A percentile compares a stretch with the other conserved stretches of the same genome.
These are phyloP conservation scores for Candida maesae DNA, from an alignment of 805 yeast genomes.

Conservation along the genomic window DNA sequence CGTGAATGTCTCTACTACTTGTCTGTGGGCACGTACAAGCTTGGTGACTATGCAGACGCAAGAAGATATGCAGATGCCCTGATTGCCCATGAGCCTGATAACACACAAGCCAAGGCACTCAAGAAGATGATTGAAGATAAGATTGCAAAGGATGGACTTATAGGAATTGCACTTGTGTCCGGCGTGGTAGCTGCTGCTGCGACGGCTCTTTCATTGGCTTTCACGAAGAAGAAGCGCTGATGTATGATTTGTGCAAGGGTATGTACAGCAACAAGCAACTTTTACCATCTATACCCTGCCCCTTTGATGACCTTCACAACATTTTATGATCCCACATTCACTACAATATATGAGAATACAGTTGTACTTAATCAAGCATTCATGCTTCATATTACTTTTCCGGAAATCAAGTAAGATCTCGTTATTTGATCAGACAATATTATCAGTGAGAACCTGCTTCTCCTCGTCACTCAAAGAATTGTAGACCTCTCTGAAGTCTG, in stretches of 20 bases:
- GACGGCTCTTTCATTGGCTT: constrained; percentile 46
- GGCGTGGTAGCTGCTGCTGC: constrained; percentile 85
- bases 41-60: constrained; percentile 84
- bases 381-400: no score
- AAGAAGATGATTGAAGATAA: constrained; percentile 77
- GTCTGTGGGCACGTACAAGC: constrained; percentile 80
- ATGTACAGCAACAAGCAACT: no score
- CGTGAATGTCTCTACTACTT: constrained; percentile 88
- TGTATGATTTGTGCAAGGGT: background rate
- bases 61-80: constrained; percentile 80
- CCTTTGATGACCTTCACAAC: background rate
- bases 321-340: no score
- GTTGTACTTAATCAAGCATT: no score
- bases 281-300: no score
- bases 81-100: constrained; percentile 77
- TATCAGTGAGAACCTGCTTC: constrained; percentile 48
- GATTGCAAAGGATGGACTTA: constrained; percentile 80
- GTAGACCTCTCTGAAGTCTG: constrained; percentile 51
- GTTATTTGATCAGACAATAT: constrained; percentile 34
- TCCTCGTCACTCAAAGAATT: constrained; percentile 34
- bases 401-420: no score
- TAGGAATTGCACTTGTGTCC: constrained; percentile 84
- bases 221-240: constrained; percentile 30
- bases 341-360: no score
- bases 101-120: constrained; percentile 69